Evolutionary conservation across 352 stramenopile genomes (phyloP).

Genomic region (Globisporangium middletonii): DNA sequence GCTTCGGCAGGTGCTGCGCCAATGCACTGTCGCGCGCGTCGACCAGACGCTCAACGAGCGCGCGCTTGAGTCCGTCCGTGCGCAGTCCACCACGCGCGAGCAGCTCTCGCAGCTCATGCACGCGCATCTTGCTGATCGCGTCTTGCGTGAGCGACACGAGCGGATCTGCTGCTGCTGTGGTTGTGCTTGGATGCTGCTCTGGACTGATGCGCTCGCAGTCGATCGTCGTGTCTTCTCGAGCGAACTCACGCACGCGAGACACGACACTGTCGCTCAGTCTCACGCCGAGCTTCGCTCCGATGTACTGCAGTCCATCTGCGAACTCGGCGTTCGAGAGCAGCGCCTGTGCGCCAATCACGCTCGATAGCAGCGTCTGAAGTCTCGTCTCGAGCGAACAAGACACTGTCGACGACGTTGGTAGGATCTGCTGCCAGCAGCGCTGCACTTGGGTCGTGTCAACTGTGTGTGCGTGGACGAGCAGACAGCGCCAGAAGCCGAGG

Average conservation of each 20-base stretch:
- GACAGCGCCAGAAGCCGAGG: conserved; percentile 54
- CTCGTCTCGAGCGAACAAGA: conserved; percentile 8
- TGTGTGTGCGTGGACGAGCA: conserved; percentile 26
- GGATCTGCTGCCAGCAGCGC: conserved; percentile 32
- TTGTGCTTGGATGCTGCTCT: neutral
- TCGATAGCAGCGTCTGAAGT: conserved; percentile 20
- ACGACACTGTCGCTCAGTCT: conserved; percentile 9
- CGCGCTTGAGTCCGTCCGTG: conserved; percentile 44
- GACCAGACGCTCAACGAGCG: conserved; percentile 34
- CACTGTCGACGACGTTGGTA: conserved; percentile 5
- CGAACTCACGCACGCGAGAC: conserved; percentile 10
- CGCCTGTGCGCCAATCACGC: conserved; percentile 23
- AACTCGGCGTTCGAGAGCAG: conserved; percentile 41
- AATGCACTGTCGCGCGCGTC: conserved; percentile 22
- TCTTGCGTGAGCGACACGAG: conserved; percentile 17
- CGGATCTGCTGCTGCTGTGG: conserved; percentile 3
- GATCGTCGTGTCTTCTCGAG: conserved; percentile 7
- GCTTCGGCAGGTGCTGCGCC: conserved; percentile 3
- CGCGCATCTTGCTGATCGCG: conserved; percentile 33
- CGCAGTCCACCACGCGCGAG: conserved; percentile 23
- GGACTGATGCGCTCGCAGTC: neutral
- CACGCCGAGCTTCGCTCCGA: conserved; percentile 24
- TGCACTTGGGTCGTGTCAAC: conserved; percentile 10
- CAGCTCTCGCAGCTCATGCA: conserved; percentile 34
- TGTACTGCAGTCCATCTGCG: conserved; percentile 27